phyloP scores from a whole-genome alignment of 176 grass and related monocot species.

The Zoysia japonica region DNA sequence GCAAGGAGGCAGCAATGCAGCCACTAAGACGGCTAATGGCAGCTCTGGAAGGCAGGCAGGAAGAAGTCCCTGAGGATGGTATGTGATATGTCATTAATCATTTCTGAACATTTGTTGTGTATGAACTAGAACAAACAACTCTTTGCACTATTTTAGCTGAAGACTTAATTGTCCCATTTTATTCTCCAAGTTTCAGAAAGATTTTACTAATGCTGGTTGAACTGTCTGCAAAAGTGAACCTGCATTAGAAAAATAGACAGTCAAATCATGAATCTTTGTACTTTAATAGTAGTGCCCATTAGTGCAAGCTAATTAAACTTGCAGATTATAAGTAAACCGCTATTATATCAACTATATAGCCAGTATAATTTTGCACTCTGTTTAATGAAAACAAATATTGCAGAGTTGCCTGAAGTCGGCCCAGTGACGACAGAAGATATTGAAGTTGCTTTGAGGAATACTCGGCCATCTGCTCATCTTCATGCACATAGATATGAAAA shows the following conservation, averaged over 20 bases:
- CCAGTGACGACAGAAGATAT: constrained; percentile 58
- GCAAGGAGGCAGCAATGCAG: constrained; percentile 97
- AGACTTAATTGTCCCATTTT: constrained; percentile 1
- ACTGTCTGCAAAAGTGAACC: not conserved
- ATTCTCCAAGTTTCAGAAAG: constrained; percentile 24
- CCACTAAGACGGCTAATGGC: constrained; percentile 79
- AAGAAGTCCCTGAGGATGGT: constrained; percentile 71
- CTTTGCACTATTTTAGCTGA: not conserved
- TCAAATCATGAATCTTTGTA: not conserved
- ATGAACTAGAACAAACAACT: constrained; percentile 10
- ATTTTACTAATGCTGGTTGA: not conserved
- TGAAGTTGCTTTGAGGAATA: constrained; percentile 81
- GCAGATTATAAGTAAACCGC: constrained; percentile 8
- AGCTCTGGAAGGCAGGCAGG: constrained; percentile 61
- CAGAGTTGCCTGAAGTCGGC: constrained; percentile 88
- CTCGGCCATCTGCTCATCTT: constrained; percentile 84
- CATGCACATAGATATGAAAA: constrained; percentile 88
- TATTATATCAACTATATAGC: constrained; percentile 5
- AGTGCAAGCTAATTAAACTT: constrained; percentile 9
- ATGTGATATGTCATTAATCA: constrained; percentile 41
- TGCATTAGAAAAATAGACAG: constrained; percentile 13
- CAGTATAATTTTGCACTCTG: not conserved
- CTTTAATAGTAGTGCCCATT: not conserved
- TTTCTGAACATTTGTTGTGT: constrained; percentile 14
- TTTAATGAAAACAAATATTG: constrained; percentile 17